Evolutionary conservation across 2,329 filamentous ascomycete genomes (phyloP).

Genomic region (Colletotrichum sp.): DNA sequence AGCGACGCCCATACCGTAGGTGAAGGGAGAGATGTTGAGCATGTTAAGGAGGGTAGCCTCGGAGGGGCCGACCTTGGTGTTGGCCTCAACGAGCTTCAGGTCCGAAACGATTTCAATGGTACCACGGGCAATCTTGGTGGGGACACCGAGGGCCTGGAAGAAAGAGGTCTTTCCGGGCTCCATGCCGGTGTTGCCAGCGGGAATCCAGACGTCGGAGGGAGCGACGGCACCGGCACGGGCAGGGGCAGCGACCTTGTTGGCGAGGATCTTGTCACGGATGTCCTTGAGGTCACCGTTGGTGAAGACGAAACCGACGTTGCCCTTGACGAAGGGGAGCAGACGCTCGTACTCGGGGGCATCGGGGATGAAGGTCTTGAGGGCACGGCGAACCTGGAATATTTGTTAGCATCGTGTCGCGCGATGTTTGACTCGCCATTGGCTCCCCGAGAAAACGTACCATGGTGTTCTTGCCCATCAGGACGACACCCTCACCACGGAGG

Average conservation of each 20-base stretch:
- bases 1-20: slow-evolving; percentile 94
- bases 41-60: slow-evolving; percentile 99
- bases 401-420: background rate
- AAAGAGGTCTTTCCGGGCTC: slow-evolving; percentile 99
- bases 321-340: slow-evolving; percentile 93
- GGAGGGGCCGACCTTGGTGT: slow-evolving; percentile 94
- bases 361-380: slow-evolving; percentile 89
- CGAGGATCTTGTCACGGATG: slow-evolving; percentile 90
- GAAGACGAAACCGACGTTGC: slow-evolving; percentile 99
- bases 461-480: slow-evolving; percentile 99
- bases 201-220: slow-evolving; percentile 90
- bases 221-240: slow-evolving; percentile 98
- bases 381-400: slow-evolving; percentile 79
- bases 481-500: slow-evolving; percentile 89
- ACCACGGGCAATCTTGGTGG: slow-evolving; percentile 99
- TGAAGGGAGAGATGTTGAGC: slow-evolving; percentile 99
- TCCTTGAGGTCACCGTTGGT: slow-evolving; percentile 95
- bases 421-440: background rate
- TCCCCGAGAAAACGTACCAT: slow-evolving; percentile 69
- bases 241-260: slow-evolving; percentile 97
- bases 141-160: slow-evolving; percentile 99
- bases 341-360: slow-evolving; percentile 98
- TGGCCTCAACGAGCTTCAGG: slow-evolving; percentile 95
- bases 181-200: slow-evolving; percentile 99
- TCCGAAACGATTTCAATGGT: slow-evolving; percentile 99